Percentiles rank a stretch among this genome's conserved stretches.
Evolutionary conservation across 169 alveolate species (phyloP).

Genomic region (Plasmodium vinckei): DNA sequence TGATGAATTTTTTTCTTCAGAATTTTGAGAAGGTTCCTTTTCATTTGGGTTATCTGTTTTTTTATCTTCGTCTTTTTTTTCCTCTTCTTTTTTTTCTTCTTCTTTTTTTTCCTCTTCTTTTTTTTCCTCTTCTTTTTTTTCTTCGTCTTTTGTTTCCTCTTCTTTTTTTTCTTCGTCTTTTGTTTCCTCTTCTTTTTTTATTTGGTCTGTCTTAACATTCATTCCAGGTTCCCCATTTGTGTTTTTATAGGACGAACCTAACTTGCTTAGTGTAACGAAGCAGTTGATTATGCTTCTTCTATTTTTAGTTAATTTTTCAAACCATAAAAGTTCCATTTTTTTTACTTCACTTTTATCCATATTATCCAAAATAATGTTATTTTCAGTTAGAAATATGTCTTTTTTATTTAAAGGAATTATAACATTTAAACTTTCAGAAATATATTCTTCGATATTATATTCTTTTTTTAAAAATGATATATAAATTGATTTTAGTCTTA

Average conservation of each 20-base stretch:
- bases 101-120: background rate
- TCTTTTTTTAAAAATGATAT: constrained; percentile 59
- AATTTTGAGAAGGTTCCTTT: background rate
- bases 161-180: background rate
- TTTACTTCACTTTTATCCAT: constrained; percentile 34
- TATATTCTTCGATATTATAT: constrained; percentile 61
- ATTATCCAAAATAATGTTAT: constrained; percentile 50
- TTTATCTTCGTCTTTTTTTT: background rate
- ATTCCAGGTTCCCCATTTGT: background rate
- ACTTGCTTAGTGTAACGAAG: constrained; percentile 29
- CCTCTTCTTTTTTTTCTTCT: background rate
- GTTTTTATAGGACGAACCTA: background rate
- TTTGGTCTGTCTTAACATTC: background rate
- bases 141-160: background rate
- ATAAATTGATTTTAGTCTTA: constrained; percentile 42
- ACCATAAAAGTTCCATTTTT: constrained; percentile 60
- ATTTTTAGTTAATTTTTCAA: constrained; percentile 44
- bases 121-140: background rate
- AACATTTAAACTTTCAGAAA: constrained; percentile 55
- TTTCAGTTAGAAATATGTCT: constrained; percentile 20
- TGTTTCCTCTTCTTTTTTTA: background rate
- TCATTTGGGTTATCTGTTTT: background rate
- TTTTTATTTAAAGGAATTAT: constrained; percentile 41
- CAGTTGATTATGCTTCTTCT: constrained; percentile 59
- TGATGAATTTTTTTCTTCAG: background rate